Evolutionary conservation across 1,284 basidiomycete genomes (phyloP).

Genomic region (Stereum hirsutum): DNA sequence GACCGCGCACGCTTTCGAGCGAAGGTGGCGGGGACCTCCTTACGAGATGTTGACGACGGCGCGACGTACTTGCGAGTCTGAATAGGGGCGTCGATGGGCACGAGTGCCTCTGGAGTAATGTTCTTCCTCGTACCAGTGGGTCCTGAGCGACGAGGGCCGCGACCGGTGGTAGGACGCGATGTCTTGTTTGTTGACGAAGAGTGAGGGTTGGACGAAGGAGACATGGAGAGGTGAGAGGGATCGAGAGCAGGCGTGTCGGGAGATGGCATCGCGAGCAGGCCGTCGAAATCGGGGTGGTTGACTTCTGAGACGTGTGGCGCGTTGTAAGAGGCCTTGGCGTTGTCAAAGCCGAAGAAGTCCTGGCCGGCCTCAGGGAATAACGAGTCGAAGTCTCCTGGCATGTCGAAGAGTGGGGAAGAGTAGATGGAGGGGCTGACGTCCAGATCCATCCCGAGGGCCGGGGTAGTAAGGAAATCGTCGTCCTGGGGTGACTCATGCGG

Average conservation of each 20-base stretch:
- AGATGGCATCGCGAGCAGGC: slow-evolving; percentile 29
- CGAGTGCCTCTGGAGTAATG: slow-evolving; percentile 30
- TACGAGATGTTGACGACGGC: slow-evolving; percentile 39
- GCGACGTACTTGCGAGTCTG: slow-evolving; percentile 37
- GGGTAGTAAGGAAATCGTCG: slow-evolving; percentile 47
- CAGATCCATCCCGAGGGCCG: slow-evolving; percentile 31
- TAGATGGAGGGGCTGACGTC: slow-evolving; percentile 16
- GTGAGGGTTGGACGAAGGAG: slow-evolving; percentile 20
- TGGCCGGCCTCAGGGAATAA: too few relatives aligned
- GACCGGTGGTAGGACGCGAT: slow-evolving; percentile 11
- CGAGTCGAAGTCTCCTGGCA: slow-evolving; percentile 22
- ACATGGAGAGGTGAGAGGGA: slow-evolving; percentile 25
- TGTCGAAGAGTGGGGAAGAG: not conserved
- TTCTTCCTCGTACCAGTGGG: slow-evolving; percentile 36
- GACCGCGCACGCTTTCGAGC: slow-evolving; percentile 48
- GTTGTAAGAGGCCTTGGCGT: slow-evolving; percentile 10
- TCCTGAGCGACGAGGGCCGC: not conserved
- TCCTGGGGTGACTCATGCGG: slow-evolving; percentile 44
- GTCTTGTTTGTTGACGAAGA: slow-evolving; percentile 29
- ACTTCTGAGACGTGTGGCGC: slow-evolving; percentile 6
- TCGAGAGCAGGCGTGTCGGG: slow-evolving; percentile 36
- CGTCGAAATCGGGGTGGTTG: slow-evolving; percentile 22
- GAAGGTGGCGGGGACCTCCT: slow-evolving; percentile 36
- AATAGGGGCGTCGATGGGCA: slow-evolving; percentile 36
- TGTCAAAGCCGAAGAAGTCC: slow-evolving; percentile 14